Evolutionary conservation across 2,329 filamentous ascomycete species (phyloP), one percentile per base, ranked within the genome.

Genomic region (Apiospora sp.): DNA sequence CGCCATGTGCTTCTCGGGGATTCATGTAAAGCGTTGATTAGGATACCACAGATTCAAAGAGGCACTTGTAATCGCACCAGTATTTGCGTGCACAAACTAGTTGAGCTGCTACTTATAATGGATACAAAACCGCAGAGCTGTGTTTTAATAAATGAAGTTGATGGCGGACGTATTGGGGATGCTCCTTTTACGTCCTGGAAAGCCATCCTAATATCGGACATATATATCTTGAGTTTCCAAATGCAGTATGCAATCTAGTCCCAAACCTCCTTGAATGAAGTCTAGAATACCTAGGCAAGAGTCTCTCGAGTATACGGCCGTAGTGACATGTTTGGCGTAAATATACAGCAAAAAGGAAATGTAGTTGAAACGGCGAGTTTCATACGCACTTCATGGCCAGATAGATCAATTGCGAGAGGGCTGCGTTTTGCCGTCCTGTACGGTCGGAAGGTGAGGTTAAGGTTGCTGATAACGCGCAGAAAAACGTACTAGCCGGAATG

Each of bases 1-100:
- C 34, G 46, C n/a, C 6, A 70, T 54, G 44, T 58, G 49, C 51
- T 61, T 70, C 69, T 44, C 34, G 49, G 48, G 69, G 51, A 43
- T 54, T 67, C 41, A 71, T 71, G 69, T 71, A 71, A 41, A 71
- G 69, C 69, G 69, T 71, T 71, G 49, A 70, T 71, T 64, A 71
- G 69, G 69, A 71, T 71, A 71, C 69, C 69, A 67, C 54, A 71
- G 48, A 64, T 71, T 71, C 69, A 67, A 64, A 71, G 46, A 69
- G 46, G 46, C 68, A 41, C 49, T 68, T 68, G 41, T 48, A 68
- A 68, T 68, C 67, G 27, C 41, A 48, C 24, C 41, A 68, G 58
- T 64, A 49, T 49, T 30, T 41, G 34, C 34, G 58, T 64, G 58
- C 34, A 64, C 34, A 41, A 64, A 24, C 34, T 61, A 49, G 46